phyloP scores from a whole-genome alignment of 2,329 filamentous ascomycete species.

The Stachybotrys elegans region DNA sequence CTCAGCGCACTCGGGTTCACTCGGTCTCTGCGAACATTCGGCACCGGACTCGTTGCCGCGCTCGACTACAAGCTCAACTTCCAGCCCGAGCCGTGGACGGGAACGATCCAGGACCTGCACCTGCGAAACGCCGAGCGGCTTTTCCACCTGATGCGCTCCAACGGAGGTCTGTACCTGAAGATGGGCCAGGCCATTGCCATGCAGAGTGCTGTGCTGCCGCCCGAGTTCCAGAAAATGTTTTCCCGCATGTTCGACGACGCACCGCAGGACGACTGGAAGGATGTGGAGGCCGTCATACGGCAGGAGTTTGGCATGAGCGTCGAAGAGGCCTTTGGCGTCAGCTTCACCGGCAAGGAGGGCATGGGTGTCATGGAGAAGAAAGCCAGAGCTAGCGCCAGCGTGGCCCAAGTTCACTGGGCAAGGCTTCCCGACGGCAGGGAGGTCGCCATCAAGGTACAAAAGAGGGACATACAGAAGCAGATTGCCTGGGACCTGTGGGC shows the following conservation, averaged over 20 bases:
- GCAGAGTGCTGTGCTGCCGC: conserved; percentile 90
- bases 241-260: conserved; percentile 96
- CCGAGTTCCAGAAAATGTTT: conserved; percentile 96
- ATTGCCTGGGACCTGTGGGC: conserved; percentile 94
- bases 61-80: conserved; percentile 98
- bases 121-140: conserved; percentile 76
- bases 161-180: conserved; percentile 94
- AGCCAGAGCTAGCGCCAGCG: conserved; percentile 74
- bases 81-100: conserved; percentile 68
- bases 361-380: conserved; percentile 57
- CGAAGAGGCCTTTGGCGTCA: conserved; percentile 90
- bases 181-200: conserved; percentile 98
- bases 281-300: conserved; percentile 77
- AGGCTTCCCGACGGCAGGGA: conserved; percentile 78
- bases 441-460: conserved; percentile 95
- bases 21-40: conserved; percentile 78
- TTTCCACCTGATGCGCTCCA: conserved; percentile 73
- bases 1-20: conserved; percentile 75
- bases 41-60: conserved; percentile 72
- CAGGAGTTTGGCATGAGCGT: conserved; percentile 84
- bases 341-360: conserved; percentile 68
- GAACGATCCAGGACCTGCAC: conserved; percentile 74
- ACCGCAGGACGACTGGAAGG: conserved; percentile 83
- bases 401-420: conserved; percentile 97
- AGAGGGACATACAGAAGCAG: conserved; percentile 86